Percentiles rank a stretch among this genome's conserved stretches.
phyloP scores from a whole-genome alignment of 1,139 yeast species.

The Kurtzmaniella quercitrusa region DNA sequence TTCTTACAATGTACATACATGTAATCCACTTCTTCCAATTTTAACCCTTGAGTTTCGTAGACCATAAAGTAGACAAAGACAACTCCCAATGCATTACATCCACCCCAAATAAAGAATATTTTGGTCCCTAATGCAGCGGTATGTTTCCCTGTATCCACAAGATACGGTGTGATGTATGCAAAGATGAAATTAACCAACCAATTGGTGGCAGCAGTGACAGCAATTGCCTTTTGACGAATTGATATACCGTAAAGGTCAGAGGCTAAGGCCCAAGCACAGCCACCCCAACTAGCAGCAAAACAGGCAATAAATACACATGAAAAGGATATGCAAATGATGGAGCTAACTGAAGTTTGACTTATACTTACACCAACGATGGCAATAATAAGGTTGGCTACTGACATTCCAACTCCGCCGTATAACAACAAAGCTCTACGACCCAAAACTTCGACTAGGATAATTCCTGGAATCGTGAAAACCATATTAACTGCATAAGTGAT shows the following conservation, averaged over 20 bases:
- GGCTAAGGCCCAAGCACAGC: constrained; percentile 64
- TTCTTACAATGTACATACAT: constrained; percentile 40
- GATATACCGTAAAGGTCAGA: constrained; percentile 66
- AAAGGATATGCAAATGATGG: constrained; percentile 59
- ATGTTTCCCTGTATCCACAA: constrained; percentile 58
- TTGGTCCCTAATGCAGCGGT: constrained; percentile 60
- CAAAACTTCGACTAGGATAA: constrained; percentile 29
- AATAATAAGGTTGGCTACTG: constrained; percentile 56
- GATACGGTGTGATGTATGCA: constrained; percentile 65
- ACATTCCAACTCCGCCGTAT: constrained; percentile 61
- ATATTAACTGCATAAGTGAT: constrained; percentile 72
- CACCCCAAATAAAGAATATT: constrained; percentile 71
- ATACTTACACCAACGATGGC: constrained; percentile 61
- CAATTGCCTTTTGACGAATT: constrained; percentile 65
- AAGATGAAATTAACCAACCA: constrained; percentile 72
- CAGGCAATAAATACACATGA: constrained; percentile 62
- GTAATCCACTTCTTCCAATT: constrained; percentile 50
- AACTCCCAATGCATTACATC: constrained; percentile 30
- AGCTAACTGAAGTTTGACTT: constrained; percentile 32
- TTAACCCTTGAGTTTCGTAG: constrained; percentile 70
- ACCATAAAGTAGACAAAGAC: constrained; percentile 63
- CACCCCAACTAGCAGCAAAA: constrained; percentile 76
- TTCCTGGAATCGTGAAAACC: constrained; percentile 67
- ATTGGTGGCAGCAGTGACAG: constrained; percentile 63
- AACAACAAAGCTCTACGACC: constrained; percentile 37